Evolutionary conservation across 2,329 filamentous ascomycete genomes (phyloP), one percentile per base, ranked within the genome.

Genomic region (Beauveria asiatica): DNA sequence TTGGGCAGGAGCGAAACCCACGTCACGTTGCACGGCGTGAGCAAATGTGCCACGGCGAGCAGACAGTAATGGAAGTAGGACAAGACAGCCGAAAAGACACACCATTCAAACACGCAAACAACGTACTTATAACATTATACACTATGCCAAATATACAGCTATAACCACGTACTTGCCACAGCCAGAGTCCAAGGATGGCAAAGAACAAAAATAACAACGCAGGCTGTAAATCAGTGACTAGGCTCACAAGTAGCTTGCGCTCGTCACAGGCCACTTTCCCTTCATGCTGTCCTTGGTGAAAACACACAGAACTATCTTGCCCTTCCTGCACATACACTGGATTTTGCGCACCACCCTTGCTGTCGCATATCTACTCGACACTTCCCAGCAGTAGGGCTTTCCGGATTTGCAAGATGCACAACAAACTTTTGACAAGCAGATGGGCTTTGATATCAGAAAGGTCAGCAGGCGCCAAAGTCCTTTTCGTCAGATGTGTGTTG

Each of bases 61-160:
- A 33, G 30, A 33, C 30, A 13, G 13, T 33, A 11, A 2, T 33
- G 30, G 11, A 13, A 11, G 5, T 5, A 5, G 19, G 44, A 45
- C n/a, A 21, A 23, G 9, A 23, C n/a, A 45, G n/a, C 5, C 41
- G 41, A 19, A 11, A 7, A 23, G 16, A 7, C 19, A n/a, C 39
- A 27, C 6, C 27, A 37, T 33, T 37, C 27, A 57, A 49, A 52
- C 25, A 51, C 33, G 37, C 51, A 49, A 50, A 27, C 44, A 54
- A 50, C 45, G 50, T 57, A 57, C 56, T 59, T 41, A 56, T 57
- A 59, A 56, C 70, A 72, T 72, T 72, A 72, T 72, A 71, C 70
- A 72, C 69, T 72, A 72, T 70, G 57, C 57, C 67, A 60, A 71
- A 70, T 72, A 69, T 65, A 70, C 67, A 70, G 67, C 68, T 70